Conservation (phyloP, 1,284 basidiomycete genomes). For the Pholiota adiposa region DNA sequence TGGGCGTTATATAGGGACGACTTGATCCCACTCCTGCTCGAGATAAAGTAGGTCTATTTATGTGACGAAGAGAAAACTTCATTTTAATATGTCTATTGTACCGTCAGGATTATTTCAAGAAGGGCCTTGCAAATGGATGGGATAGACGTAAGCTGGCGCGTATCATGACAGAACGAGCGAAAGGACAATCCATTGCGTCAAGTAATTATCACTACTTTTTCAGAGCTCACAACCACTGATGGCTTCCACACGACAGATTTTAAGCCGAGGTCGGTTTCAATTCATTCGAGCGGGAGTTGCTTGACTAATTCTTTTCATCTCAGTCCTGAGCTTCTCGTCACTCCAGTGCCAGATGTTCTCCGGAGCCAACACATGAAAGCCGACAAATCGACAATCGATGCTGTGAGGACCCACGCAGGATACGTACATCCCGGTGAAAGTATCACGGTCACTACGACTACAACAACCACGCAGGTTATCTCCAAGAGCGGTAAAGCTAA, state of each 20-base stretch:
- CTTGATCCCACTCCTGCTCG: slow-evolving; percentile 38
- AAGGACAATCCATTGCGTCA: slow-evolving; percentile 50
- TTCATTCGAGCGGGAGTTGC: too few relatives aligned
- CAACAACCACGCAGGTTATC: slow-evolving; percentile 23
- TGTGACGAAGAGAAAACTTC: too few relatives aligned
- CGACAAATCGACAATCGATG: slow-evolving; percentile 22
- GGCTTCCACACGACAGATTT: slow-evolving; percentile 25
- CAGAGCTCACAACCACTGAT: background rate
- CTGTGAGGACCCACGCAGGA: slow-evolving; percentile 3
- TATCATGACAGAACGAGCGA: slow-evolving; percentile 46
- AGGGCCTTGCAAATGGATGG: slow-evolving; percentile 33
- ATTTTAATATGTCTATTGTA: background rate
- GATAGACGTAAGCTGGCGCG: slow-evolving; percentile 43
- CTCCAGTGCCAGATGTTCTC: slow-evolving; percentile 13
- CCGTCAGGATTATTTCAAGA: slow-evolving; percentile 20
- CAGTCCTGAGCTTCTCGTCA: slow-evolving; percentile 1
- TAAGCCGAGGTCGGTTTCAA: slow-evolving; percentile 29
- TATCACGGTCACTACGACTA: slow-evolving; percentile 22
- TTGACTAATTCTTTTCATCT: background rate
- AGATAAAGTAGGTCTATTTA: slow-evolving; percentile 25
- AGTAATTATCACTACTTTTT: slow-evolving; percentile 36
- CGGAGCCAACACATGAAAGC: slow-evolving; percentile 26
- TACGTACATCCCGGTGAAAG: slow-evolving; percentile 25
- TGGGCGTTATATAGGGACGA: slow-evolving; percentile 55
- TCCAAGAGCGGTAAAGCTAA: slow-evolving; percentile 21